Percentiles rank a stretch among this genome's conserved stretches.
Conservation (phyloP, 352 stramenopile genomes). For the Pythium brachiatum region DNA sequence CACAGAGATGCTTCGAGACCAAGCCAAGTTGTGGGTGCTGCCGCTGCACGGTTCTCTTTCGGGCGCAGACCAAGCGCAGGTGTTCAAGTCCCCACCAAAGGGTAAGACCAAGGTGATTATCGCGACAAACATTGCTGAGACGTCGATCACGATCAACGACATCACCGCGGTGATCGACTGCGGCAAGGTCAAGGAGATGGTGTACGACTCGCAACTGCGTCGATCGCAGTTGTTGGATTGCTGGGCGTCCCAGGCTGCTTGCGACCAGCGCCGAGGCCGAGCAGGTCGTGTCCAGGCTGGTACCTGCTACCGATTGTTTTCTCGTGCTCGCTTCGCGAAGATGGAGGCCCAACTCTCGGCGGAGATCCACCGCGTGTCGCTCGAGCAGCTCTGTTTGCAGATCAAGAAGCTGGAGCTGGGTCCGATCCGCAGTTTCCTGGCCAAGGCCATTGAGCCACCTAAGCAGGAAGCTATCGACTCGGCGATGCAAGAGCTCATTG, state of each 20-base stretch:
- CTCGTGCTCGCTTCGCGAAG: conserved; percentile 48
- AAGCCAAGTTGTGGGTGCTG: conserved; percentile 54
- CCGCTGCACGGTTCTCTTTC: conserved; percentile 79
- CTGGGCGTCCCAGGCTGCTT: conserved; percentile 78
- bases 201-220: conserved; percentile 69
- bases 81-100: conserved; percentile 61
- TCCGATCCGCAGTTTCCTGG: conserved; percentile 66
- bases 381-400: conserved; percentile 84
- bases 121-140: conserved; percentile 89
- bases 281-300: conserved; percentile 79
- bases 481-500: conserved; percentile 88
- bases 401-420: conserved; percentile 84
- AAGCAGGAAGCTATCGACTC: conserved; percentile 87
- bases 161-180: conserved; percentile 85
- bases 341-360: conserved; percentile 73
- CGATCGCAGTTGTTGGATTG: conserved; percentile 79
- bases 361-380: conserved; percentile 87
- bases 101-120: conserved; percentile 84
- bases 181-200: conserved; percentile 87
- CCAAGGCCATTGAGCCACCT: conserved; percentile 91
- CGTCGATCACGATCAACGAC: conserved; percentile 88
- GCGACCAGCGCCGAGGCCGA: conserved; percentile 80
- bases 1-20: conserved; percentile 57
- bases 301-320: conserved; percentile 79
- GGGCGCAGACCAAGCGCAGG: conserved; percentile 62